Conservation (phyloP, 148 eudicot species). For the Agrostemma githago region DNA sequence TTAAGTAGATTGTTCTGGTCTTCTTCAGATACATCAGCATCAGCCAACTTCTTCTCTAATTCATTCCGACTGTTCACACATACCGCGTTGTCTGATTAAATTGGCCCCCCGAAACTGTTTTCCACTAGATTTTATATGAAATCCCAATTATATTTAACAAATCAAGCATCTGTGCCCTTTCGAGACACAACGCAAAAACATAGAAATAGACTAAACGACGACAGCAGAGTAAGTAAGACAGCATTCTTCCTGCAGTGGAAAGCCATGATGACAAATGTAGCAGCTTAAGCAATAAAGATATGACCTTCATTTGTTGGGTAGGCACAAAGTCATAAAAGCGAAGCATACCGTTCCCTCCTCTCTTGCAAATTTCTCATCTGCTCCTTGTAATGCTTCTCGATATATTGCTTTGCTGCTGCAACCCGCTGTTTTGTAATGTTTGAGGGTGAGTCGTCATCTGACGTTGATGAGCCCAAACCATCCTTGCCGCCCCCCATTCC, state of each 20-base stretch:
- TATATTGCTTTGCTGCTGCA: constrained; percentile 94
- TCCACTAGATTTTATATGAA: not conserved
- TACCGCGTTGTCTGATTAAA: not conserved
- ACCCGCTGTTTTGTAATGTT: constrained; percentile 75
- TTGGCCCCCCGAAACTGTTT: constrained; percentile 11
- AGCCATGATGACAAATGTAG: constrained; percentile 5
- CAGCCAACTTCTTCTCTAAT: constrained; percentile 76
- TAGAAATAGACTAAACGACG: not conserved
- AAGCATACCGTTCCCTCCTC: constrained; percentile 77
- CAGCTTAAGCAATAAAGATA: not conserved
- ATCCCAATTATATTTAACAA: constrained; percentile 12
- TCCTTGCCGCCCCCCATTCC: constrained; percentile 44
- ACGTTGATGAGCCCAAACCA: constrained; percentile 36
- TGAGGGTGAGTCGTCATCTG: constrained; percentile 72
- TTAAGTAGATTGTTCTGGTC: constrained; percentile 81
- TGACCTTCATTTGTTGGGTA: not conserved
- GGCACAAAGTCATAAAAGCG: not conserved
- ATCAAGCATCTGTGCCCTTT: not conserved
- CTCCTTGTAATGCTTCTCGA: constrained; percentile 98
- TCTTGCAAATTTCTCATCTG: constrained; percentile 96
- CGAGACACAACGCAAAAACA: not conserved
- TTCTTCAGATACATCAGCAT: constrained; percentile 96
- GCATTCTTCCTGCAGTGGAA: constrained; percentile 5
- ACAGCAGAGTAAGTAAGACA: not conserved
- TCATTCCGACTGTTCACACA: constrained; percentile 54